Conservation (phyloP, 2,329 filamentous ascomycete genomes). For the Aciculosporium take region DNA sequence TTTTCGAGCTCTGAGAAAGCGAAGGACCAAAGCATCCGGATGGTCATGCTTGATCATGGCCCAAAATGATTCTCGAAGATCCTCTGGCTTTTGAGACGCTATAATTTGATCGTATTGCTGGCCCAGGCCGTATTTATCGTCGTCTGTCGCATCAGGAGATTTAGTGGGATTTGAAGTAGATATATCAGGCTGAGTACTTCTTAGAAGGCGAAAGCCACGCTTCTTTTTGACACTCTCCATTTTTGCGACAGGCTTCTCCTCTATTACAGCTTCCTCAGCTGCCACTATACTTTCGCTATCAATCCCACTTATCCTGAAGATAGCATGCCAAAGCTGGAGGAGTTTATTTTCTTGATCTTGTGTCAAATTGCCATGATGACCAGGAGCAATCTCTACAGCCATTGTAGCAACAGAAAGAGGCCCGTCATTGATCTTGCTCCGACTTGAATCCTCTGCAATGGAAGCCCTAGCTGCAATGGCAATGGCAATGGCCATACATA, state of each 20-base stretch:
- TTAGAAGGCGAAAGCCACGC: constrained; percentile 50
- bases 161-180: constrained; percentile 19
- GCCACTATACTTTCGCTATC: constrained; percentile 14
- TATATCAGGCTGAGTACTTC: constrained; percentile 25
- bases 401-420: constrained; percentile 16
- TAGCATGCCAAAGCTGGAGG: constrained; percentile 67
- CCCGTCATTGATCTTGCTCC: background rate
- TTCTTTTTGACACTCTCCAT: constrained; percentile 59
- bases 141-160: constrained; percentile 36
- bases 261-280: constrained; percentile 7
- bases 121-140: constrained; percentile 87
- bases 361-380: constrained; percentile 78
- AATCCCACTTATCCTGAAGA: constrained; percentile 64
- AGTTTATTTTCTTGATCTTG: constrained; percentile 78
- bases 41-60: constrained; percentile 90
- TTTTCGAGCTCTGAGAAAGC: constrained; percentile 79
- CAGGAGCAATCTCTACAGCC: constrained; percentile 39
- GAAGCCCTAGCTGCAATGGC: constrained; percentile 3
- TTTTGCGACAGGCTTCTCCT: constrained; percentile 10
- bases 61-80: constrained; percentile 75
- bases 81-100: constrained; percentile 60
- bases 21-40: constrained; percentile 69
- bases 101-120: constrained; percentile 77
- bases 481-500: constrained; percentile 6
- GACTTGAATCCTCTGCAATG: background rate